Percentiles rank a stretch among this genome's conserved stretches.
phyloP scores from a whole-genome alignment of 2,329 filamentous ascomycete genomes.

The Leptographium lundbergii region DNA sequence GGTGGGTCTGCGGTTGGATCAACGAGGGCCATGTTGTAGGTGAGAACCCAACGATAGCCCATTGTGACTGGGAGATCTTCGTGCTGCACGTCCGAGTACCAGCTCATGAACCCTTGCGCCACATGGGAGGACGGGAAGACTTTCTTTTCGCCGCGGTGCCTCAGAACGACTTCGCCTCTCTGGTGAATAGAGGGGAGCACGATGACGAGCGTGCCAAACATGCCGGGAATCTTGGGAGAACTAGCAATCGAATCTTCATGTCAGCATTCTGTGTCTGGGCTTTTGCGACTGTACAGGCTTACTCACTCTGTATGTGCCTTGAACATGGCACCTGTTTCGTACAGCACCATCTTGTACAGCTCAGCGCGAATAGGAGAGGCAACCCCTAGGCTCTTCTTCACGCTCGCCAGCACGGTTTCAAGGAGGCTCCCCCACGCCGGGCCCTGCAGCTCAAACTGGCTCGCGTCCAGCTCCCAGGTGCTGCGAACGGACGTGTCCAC shows the following conservation, averaged over 20 bases:
- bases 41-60: conserved; percentile 32
- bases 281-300: no score
- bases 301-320: conserved; percentile 26
- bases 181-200: conserved; percentile 30
- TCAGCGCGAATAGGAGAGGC: conserved; percentile 15
- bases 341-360: conserved; percentile 30
- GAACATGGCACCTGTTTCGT: conserved; percentile 33
- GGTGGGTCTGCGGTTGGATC: neutral
- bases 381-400: conserved; percentile 18
- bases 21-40: conserved; percentile 32
- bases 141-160: conserved; percentile 19
- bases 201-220: conserved; percentile 34
- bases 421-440: conserved; percentile 22
- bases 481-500: conserved; percentile 25
- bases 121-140: conserved; percentile 12
- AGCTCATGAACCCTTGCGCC: conserved; percentile 18
- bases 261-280: neutral
- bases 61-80: conserved; percentile 28
- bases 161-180: conserved; percentile 28
- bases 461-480: conserved; percentile 24
- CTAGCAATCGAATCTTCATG: neutral
- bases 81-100: conserved; percentile 36
- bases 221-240: conserved; percentile 29
- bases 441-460: conserved; percentile 23
- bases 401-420: conserved; percentile 13